Conservation (phyloP, 129 eudicot genomes). For the Flaveria trinervia region DNA sequence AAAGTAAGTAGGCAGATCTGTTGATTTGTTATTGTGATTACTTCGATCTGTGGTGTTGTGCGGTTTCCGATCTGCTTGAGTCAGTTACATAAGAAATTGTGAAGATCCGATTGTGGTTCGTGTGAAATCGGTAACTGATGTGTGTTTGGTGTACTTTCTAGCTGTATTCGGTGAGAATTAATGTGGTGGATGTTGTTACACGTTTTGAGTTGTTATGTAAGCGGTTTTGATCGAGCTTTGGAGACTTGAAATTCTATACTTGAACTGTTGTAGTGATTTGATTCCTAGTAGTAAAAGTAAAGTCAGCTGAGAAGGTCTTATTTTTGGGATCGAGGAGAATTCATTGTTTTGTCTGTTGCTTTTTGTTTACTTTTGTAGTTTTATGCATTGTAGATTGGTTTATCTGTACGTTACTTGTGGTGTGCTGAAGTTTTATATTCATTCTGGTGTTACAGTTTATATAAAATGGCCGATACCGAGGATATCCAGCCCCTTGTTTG, state of each 20-base stretch:
- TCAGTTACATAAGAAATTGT: not conserved
- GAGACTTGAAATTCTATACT: not conserved
- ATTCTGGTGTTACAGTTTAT: slow-evolving; percentile 35
- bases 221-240: not conserved
- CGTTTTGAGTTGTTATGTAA: not conserved
- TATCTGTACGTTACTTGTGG: not conserved
- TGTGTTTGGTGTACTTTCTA: slow-evolving; percentile 11
- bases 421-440: not conserved
- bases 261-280: slow-evolving; percentile 8
- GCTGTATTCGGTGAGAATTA: not conserved
- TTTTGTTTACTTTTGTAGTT: slow-evolving; percentile 1
- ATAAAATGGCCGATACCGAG: slow-evolving; percentile 67
- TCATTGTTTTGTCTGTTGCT: not conserved
- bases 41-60: slow-evolving; percentile 30
- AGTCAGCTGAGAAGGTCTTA: not conserved
- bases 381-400: not conserved
- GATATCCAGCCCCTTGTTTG: slow-evolving; percentile 83
- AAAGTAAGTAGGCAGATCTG: slow-evolving; percentile 24
- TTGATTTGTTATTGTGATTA: not conserved
- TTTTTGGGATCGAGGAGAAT: slow-evolving; percentile 4
- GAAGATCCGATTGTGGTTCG: slow-evolving; percentile 21
- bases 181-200: not conserved
- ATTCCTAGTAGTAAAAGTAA: not conserved
- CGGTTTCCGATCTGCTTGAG: slow-evolving; percentile 3
- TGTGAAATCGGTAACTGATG: slow-evolving; percentile 13